Evolutionary conservation across 2,329 filamentous ascomycete species (phyloP), one percentile per base, ranked within the genome.

Genomic region (Aureobasidium pullulans): DNA sequence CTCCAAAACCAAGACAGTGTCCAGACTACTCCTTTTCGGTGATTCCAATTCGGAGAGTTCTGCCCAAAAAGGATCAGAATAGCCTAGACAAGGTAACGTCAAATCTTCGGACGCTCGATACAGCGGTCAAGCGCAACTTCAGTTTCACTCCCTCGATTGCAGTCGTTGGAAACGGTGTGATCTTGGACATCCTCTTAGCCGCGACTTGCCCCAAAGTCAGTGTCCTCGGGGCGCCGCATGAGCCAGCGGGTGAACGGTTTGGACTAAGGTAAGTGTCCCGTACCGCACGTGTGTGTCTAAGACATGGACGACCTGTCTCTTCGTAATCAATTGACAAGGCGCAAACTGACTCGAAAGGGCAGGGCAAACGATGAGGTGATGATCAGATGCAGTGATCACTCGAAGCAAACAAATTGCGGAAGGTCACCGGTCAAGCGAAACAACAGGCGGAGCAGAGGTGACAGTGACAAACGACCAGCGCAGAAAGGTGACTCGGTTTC

Each of bases 221-320:
- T 47, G 11, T 47, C 39, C 39, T 54, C 28, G 37, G 50, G n/a
- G 50, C 50, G 50, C 50, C 37, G 50, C 50, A 54, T 42, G 50
- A 54, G 50, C 50, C 50, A 54, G 37, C 50, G 52, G 52, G 31
- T 11, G 52, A 40, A 56, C 40, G 40, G 52, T 56, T 46, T 56
- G 31, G 15, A 37, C 52, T 56, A 56, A 56, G 39, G 52, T 32
- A 56, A 56, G 52, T 56, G 52, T 56, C 40, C 52, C 52, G 52
- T 56, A 56, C 49, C 52, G 32, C 52, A 46, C 40, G 52, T 56
- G 52, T 44, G 19, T 34, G 29, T 56, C 52, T 34, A 28, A 56
- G 52, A 56, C 52, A 56, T 44, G 39, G 11, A 15, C 40, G 52
- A 37, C 16, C 16, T 43, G 39, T 44, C 40, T 44, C n/a, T 36